Conservation (phyloP, 2,329 filamentous ascomycete species). For the Geosmithia morbida region DNA sequence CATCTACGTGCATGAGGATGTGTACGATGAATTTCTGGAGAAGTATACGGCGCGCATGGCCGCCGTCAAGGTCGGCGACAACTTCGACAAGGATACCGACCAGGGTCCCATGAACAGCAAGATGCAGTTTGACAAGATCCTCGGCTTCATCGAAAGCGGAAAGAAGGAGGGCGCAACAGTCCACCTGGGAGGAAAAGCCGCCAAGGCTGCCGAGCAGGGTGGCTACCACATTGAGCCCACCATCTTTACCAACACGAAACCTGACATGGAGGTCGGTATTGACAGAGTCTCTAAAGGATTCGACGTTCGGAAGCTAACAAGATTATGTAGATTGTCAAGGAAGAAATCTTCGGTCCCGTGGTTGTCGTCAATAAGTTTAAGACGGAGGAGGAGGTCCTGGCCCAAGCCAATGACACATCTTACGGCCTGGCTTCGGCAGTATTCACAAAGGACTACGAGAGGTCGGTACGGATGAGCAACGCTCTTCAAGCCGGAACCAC, state of each 20-base stretch:
- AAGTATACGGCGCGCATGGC: slow-evolving; percentile 13
- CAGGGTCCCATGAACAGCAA: slow-evolving; percentile 33
- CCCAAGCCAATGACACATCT: slow-evolving; percentile 29
- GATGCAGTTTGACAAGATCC: slow-evolving; percentile 21
- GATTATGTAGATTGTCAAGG: slow-evolving; percentile 21
- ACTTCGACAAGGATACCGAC: slow-evolving; percentile 37
- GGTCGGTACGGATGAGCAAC: slow-evolving; percentile 3
- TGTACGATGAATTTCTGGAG: slow-evolving; percentile 1
- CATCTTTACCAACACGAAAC: slow-evolving; percentile 18
- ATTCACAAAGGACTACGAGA: slow-evolving; percentile 2
- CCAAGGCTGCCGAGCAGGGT: slow-evolving; percentile 18
- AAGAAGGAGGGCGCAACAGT: slow-evolving; percentile 45
- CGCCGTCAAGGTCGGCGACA: slow-evolving; percentile 32
- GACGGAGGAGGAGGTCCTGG: slow-evolving; percentile 29
- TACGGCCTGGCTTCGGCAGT: slow-evolving; percentile 20
- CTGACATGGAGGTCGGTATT: slow-evolving; percentile 9
- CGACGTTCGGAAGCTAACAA: not conserved
- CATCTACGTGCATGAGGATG: slow-evolving; percentile 2
- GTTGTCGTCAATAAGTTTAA: slow-evolving; percentile 31
- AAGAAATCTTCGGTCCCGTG: slow-evolving; percentile 37
- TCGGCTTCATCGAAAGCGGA: slow-evolving; percentile 12
- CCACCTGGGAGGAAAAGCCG: slow-evolving; percentile 41
- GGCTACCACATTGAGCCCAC: slow-evolving; percentile 21
- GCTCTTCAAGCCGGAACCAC: slow-evolving; percentile 3
- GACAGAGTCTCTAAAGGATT: not conserved